Evolutionary conservation across 352 stramenopile species (phyloP), one percentile per base, ranked within the genome.

Genomic region (Phytophthora aleatoria): DNA sequence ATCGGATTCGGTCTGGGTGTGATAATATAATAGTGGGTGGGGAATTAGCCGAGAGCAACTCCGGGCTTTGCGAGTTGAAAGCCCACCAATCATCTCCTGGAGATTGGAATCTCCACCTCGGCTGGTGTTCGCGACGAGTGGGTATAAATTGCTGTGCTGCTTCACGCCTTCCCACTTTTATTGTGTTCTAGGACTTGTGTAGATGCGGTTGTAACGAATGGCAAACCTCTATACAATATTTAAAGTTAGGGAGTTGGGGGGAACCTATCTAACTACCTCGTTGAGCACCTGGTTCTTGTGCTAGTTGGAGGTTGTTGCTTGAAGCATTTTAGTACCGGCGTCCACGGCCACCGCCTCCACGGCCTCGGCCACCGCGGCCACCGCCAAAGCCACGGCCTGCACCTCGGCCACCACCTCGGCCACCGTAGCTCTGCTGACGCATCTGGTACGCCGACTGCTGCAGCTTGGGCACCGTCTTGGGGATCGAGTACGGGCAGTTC

Each of bases 401-500:
- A 28, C 80, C 52, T 41, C 81, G 50, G 30, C 75, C 20, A 54
- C 73, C 74, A 31, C 82, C 67, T 35, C 84, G 67, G 26, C 74
- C 73, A 50, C 83, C 76, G 26, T 59, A 73, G 41, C 72, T 73
- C 44, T 71, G 66, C 30, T 64, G 67, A 28, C 76, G 71, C 68
- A 72, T 72, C 53, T 71, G 65, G 65, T 87, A 89, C 12, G 82
- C 80, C 30, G 81, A 71, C 55, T 83, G 69, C 69, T 96, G 83
- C 36, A 97, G 72, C 64, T 91, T 88, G 0, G 91, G 88, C 27
- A 97, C 56, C 41, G 67, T 71, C 67, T 89, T 94, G 0, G 83
- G 77, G 50, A 96, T 81, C 61, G 83, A 90, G 76, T 96, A 96
- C 53, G 84, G 78, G 45, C 73, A 91, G 38, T 72, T 57, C 49